Evolutionary conservation across 768 basidiomycete genomes (phyloP).

Genomic region (Kockovaella imperatae): DNA sequence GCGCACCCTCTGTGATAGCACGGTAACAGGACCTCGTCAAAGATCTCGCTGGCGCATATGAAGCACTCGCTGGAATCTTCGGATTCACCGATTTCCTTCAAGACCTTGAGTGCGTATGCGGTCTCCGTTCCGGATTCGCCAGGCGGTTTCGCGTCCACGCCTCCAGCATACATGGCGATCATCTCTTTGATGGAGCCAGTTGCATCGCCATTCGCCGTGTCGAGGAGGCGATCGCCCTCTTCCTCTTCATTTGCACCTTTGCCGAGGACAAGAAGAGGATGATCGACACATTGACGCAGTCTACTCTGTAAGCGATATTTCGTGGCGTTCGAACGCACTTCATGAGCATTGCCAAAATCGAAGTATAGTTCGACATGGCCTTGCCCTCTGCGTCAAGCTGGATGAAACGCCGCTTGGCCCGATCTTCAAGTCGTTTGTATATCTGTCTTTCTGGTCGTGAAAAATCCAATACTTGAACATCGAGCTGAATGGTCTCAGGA

Average conservation of each 20-base stretch:
- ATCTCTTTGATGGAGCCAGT: constrained; percentile 27
- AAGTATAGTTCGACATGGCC: constrained; percentile 58
- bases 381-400: constrained; percentile 72
- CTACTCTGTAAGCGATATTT: constrained; percentile 47
- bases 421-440: constrained; percentile 75
- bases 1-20: constrained; percentile 38
- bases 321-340: constrained; percentile 51
- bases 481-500: no score
- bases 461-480: constrained; percentile 69
- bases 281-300: constrained; percentile 82
- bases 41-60: constrained; percentile 47
- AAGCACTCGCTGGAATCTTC: constrained; percentile 38
- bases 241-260: constrained; percentile 48
- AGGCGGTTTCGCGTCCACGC: constrained; percentile 30
- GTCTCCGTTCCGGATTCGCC: constrained; percentile 44
- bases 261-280: constrained; percentile 70
- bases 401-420: constrained; percentile 73
- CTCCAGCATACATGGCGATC: constrained; percentile 38
- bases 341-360: constrained; percentile 81
- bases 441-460: constrained; percentile 72
- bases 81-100: constrained; percentile 47
- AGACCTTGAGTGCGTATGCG: constrained; percentile 47
- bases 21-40: constrained; percentile 52
- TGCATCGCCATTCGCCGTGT: constrained; percentile 19
- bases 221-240: constrained; percentile 36